Base-by-base conservation (phyloP, 2,329 filamentous ascomycete genomes). In the Alternaria sp. region DNA sequence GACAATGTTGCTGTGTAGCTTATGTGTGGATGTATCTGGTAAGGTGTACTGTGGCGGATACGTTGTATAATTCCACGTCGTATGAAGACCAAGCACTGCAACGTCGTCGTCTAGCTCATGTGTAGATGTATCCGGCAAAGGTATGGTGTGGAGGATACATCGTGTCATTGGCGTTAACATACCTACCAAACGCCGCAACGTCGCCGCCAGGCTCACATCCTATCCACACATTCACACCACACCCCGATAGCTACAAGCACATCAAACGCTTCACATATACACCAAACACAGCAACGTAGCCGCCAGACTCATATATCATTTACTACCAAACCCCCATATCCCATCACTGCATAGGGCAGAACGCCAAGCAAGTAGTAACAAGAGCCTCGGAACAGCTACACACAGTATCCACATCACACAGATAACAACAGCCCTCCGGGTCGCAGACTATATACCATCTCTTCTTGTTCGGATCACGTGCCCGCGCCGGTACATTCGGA, bases 111-210 rank as follows among this genome's bases (percentile, higher is more conserved):
- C 15, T 5, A n/a, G 33, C 33, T n/a, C 1, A 37, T 9, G 15
- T 37, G 8, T 37, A 0, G 0, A 37, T 37, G 15, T n/a, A 37
- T 37, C 33, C 8, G 15, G 33, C 2, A 37, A 37, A 37, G 8
- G 15, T 3, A 1, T 37, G 3, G 0, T 9, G 37, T 6, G 37
- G n/a, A 4, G 37, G 37, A 41, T 41, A 41, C 37, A 11, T 41
- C 9, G 8, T 5, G n/a, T 10, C 0, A n/a, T 1, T 41, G 8
- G 15, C 0, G 9, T 10, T 0, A 2, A 10, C 6, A 41, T 41
- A 6, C 37, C 8, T 3, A 18, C 15, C 9, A 41, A 41, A 11
- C n/a, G n/a, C 15, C 0, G 1, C n/a, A 41, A 41, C 37, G 37
- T 41, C 15, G 5, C n/a, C 37, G 8, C 5, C 37, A 3, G 0